A percentile compares a stretch with the other conserved stretches of the same genome.
Evolutionary conservation across 148 eudicot genomes (phyloP).

Genomic region (Gaultheria prostrata): DNA sequence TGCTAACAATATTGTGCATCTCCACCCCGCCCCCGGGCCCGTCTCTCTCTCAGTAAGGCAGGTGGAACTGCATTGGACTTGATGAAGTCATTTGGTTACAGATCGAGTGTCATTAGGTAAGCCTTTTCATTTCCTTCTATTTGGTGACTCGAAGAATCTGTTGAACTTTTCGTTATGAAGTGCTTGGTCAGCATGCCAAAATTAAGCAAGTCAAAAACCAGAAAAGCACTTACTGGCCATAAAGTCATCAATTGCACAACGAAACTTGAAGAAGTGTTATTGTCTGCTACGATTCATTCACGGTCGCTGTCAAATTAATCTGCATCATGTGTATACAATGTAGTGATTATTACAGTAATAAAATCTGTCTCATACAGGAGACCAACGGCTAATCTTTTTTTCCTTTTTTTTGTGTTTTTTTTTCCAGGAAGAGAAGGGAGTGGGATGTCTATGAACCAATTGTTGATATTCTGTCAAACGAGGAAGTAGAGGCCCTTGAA

Average conservation of each 20-base stretch:
- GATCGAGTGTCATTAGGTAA: conserved; percentile 87
- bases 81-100: conserved; percentile 82
- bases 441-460: conserved; percentile 95
- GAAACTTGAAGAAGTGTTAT: neutral
- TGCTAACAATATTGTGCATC: neutral
- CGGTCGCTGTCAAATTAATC: neutral
- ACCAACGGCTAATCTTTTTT: neutral
- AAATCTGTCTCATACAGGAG: neutral
- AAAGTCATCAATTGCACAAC: neutral
- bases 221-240: neutral
- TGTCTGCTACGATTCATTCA: neutral
- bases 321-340: neutral
- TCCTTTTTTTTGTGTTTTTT: too few species aligned
- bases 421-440: conserved; percentile 85
- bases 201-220: neutral
- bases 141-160: neutral
- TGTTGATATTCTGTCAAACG: conserved; percentile 86
- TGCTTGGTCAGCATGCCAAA: neutral
- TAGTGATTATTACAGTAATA: neutral
- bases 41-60: conserved; percentile 53
- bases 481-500: conserved; percentile 88
- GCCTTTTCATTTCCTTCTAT: neutral
- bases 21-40: too few species aligned
- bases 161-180: neutral
- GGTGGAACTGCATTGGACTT: conserved; percentile 76